Evolutionary conservation across 768 basidiomycete species (phyloP).

Genomic region (Suillus plorans): DNA sequence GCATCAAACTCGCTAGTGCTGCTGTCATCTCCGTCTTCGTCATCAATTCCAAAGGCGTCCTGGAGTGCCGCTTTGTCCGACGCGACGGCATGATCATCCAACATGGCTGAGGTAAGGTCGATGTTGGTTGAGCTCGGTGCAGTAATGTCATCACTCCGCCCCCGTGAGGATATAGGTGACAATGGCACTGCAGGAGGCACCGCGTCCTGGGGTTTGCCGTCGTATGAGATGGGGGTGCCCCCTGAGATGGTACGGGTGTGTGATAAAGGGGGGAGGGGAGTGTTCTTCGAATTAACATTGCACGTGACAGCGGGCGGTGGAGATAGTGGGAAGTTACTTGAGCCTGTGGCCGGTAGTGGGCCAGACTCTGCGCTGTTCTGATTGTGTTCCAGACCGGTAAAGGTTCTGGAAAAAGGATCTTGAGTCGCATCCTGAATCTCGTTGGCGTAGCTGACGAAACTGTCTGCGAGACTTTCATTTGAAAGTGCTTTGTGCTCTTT

Average conservation of each 20-base stretch:
- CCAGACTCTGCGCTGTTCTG: neutral
- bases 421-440: neutral
- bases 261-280: conserved; percentile 15
- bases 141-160: neutral
- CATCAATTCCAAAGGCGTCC: conserved; percentile 10
- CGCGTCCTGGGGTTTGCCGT: conserved; percentile 1
- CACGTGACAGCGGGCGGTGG: neutral
- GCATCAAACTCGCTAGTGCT: neutral
- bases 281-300: too few species aligned
- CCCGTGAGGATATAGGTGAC: neutral
- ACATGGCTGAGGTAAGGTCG: neutral
- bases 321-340: neutral
- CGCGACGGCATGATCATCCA: neutral
- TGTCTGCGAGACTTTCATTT: neutral
- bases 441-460: neutral
- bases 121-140: neutral
- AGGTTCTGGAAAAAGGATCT: neutral
- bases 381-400: neutral
- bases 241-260: conserved; percentile 5
- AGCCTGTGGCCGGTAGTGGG: neutral
- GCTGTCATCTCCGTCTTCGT: neutral
- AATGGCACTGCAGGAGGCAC: conserved; percentile 6
- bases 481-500: conserved; percentile 5
- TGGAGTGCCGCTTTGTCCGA: conserved; percentile 2
- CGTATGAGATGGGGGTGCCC: neutral